Evolutionary conservation across 1,284 basidiomycete species (phyloP), one percentile per base, ranked within the genome.

Genomic region (Sphaerobolus stellatus): DNA sequence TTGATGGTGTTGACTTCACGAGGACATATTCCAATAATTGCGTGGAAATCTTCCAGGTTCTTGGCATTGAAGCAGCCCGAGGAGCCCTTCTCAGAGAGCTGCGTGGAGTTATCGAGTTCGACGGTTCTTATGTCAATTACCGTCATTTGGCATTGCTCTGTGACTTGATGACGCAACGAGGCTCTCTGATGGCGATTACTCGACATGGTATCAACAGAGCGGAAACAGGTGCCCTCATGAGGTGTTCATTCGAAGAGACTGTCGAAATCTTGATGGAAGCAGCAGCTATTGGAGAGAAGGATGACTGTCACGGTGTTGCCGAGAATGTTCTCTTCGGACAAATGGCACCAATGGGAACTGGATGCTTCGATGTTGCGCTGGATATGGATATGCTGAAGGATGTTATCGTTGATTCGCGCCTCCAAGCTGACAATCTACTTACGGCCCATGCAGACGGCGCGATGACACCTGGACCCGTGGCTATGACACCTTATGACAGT

Each of bases 111-210:
- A 97, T 99, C 73, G 94, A 98, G 74, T 98, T 98, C 75, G 97
- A 98, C 69, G 97, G 96, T 80, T 98, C 96, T 18, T 98, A 98
- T 68, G 96, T 99, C 77, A 99, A 99, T 74, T 99, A 98, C 74
- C 88, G 97, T 52, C 97, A 99, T 71, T 79, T 99, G 54, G 92
- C 94, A 1, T 77, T 99, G 18, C 83, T 99, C 24, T 96, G 94
- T 71, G 97, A 99, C 70, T 80, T 99, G 50, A 99, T 99, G 97
- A 99, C 96, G 13, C 94, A 96, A 65, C 91, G 94, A 56, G 97
- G 97, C 36, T 75, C 84, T 8, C 80, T 99, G 59, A 99, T 99
- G 96, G 94, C 96, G 11, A 99, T 99, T 73, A 99, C 97, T 47
- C 94, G 97, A 48, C 97, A 99, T 68, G 97, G 97, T 72, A 99